A percentile compares a stretch with the other conserved stretches of the same genome.
phyloP scores from a whole-genome alignment of 2,329 filamentous ascomycete species.

The Aureobasidium mangrovei region DNA sequence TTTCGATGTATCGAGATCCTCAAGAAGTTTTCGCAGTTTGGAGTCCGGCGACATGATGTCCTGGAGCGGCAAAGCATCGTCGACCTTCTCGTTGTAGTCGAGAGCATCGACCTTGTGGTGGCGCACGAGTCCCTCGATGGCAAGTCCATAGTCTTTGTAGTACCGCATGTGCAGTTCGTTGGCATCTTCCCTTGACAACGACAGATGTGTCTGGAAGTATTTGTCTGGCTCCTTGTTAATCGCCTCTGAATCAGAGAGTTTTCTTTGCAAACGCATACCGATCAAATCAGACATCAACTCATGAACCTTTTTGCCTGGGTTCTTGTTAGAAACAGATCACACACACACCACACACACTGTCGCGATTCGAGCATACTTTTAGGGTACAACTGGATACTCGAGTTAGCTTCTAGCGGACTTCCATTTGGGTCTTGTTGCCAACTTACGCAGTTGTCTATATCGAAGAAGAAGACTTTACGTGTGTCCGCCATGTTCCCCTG shows the following conservation, averaged over 20 bases:
- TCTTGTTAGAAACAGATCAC: neutral
- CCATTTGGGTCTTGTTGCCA: neutral
- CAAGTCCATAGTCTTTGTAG: slow-evolving; percentile 93
- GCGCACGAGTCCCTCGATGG: slow-evolving; percentile 86
- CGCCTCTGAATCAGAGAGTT: neutral
- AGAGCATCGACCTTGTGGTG: slow-evolving; percentile 93
- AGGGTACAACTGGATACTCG: slow-evolving; percentile 57
- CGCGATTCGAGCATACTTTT: slow-evolving; percentile 48
- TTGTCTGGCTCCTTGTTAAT: slow-evolving; percentile 34
- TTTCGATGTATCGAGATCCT: slow-evolving; percentile 73
- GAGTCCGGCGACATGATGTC: slow-evolving; percentile 71
- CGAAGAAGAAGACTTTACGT: slow-evolving; percentile 63
- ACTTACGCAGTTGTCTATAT: slow-evolving; percentile 90
- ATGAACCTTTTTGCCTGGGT: slow-evolving; percentile 58
- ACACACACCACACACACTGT: neutral
- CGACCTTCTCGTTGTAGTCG: slow-evolving; percentile 89
- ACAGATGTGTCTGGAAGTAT: slow-evolving; percentile 61
- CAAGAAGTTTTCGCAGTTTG: slow-evolving; percentile 63
- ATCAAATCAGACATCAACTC: slow-evolving; percentile 84
- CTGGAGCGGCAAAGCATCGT: slow-evolving; percentile 87
- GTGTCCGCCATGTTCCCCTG: slow-evolving; percentile 20
- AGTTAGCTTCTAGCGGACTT: neutral
- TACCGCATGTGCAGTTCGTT: slow-evolving; percentile 79
- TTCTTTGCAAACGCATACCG: slow-evolving; percentile 48
- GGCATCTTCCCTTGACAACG: slow-evolving; percentile 68